Percentiles rank a stretch among this genome's conserved stretches.
Conservation (phyloP, 208 protist species). For the Balamuthia mandrillaris region DNA sequence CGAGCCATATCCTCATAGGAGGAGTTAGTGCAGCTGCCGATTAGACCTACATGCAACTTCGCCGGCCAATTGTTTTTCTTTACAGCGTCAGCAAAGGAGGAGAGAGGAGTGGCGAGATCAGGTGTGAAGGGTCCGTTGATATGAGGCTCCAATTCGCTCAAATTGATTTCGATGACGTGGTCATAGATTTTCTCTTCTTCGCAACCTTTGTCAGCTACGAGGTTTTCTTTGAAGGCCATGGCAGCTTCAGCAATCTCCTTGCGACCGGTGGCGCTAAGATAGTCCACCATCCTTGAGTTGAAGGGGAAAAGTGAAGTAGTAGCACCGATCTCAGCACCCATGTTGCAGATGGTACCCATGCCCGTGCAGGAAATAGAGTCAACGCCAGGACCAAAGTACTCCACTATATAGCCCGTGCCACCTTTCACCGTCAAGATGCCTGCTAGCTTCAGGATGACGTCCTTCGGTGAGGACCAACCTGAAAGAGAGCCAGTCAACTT, state of each 20-base stretch:
- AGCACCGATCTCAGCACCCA: conserved; percentile 85
- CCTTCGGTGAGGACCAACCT: conserved; percentile 73
- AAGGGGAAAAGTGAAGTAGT: conserved; percentile 84
- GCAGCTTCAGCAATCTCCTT: conserved; percentile 55
- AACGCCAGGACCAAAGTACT: conserved; percentile 81
- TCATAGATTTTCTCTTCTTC: conserved; percentile 69
- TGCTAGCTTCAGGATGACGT: conserved; percentile 81
- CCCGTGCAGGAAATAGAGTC: conserved; percentile 75
- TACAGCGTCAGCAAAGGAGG: conserved; percentile 57
- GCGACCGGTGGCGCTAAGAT: conserved; percentile 72
- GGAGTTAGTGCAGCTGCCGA: conserved; percentile 82
- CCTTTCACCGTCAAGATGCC: conserved; percentile 75
- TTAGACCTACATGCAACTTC: conserved; percentile 73
- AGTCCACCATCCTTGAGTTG: conserved; percentile 62
- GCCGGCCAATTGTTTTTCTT: conserved; percentile 74
- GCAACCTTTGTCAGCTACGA: conserved; percentile 37
- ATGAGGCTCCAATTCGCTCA: conserved; percentile 75
- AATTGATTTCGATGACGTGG: conserved; percentile 79
- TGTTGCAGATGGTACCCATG: conserved; percentile 85
- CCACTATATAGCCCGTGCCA: conserved; percentile 80
- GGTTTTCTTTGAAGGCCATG: conserved; percentile 41
- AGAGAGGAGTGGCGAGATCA: conserved; percentile 62
- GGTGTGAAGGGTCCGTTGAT: conserved; percentile 85
- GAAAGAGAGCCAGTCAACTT: conserved; percentile 73
- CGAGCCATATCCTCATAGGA: conserved; percentile 81